These are phyloP conservation scores for Fagus crenata DNA, from an alignment of 306 rosid species.

Conservation along the genomic window DNA sequence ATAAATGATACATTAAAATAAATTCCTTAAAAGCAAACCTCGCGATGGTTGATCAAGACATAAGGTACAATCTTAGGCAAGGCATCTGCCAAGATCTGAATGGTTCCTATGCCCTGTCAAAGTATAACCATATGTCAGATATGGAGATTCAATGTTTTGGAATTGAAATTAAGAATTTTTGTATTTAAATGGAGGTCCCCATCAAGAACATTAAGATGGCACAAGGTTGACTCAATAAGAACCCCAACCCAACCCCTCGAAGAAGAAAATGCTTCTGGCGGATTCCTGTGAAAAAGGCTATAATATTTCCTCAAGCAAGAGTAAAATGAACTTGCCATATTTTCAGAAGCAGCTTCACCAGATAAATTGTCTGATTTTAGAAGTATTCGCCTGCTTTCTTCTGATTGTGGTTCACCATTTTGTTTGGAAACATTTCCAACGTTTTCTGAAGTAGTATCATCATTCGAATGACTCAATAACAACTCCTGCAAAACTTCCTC, in stretches of 20 bases:
- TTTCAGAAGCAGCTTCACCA: conserved; percentile 56
- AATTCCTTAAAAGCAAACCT: conserved; percentile 49
- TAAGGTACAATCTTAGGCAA: conserved; percentile 98
- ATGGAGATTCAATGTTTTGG: neutral
- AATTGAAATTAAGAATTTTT: neutral
- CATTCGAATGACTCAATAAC: conserved; percentile 33
- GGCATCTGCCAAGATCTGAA: conserved; percentile 92
- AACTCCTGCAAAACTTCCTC: conserved; percentile 48
- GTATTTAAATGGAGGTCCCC: neutral
- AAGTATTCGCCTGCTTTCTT: conserved; percentile 33
- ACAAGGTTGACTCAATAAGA: neutral
- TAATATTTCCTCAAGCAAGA: conserved; percentile 24
- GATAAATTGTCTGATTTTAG: conserved; percentile 39
- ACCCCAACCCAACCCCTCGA: neutral
- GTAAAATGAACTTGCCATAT: conserved; percentile 51
- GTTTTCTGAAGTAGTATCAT: conserved; percentile 34
- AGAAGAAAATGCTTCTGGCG: conserved; percentile 11
- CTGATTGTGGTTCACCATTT: conserved; percentile 41
- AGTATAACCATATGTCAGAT: conserved; percentile 29
- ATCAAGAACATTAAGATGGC: neutral
- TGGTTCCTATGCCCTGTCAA: conserved; percentile 78
- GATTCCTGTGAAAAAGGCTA: neutral
- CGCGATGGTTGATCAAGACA: conserved; percentile 96
- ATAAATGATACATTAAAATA: neutral
- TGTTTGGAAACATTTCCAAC: conserved; percentile 39